These are phyloP conservation scores for Phaffomyces opuntiae DNA, from an alignment of 805 yeast genomes.

Conservation along the genomic window DNA sequence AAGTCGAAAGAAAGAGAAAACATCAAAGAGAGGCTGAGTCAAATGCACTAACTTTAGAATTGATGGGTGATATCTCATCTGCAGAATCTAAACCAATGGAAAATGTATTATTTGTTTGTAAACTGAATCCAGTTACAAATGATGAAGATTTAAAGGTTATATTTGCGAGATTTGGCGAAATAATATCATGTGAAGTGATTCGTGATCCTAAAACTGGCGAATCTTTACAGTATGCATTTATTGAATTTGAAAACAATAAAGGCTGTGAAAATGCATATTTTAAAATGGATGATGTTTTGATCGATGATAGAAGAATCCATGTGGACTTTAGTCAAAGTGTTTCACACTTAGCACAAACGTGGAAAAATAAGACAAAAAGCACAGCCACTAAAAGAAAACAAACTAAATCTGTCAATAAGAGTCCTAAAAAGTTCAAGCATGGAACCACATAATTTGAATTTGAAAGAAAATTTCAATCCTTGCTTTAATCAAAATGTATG, in stretches of 20 bases:
- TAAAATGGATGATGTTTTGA: slow-evolving; percentile 53
- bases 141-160: slow-evolving; percentile 48
- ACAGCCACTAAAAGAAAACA: too few relatives aligned
- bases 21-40: slow-evolving; percentile 35
- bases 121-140: slow-evolving; percentile 54
- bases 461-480: too few relatives aligned
- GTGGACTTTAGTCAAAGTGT: slow-evolving; percentile 65
- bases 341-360: slow-evolving; percentile 19
- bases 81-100: slow-evolving; percentile 57
- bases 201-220: slow-evolving; percentile 40
- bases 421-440: too few relatives aligned
- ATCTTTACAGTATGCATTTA: slow-evolving; percentile 56
- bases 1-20: slow-evolving; percentile 21
- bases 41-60: slow-evolving; percentile 54
- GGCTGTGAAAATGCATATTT: slow-evolving; percentile 57
- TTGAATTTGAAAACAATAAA: slow-evolving; percentile 41
- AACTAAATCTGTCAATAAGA: neutral
- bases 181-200: slow-evolving; percentile 45
- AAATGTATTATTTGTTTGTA: slow-evolving; percentile 54
- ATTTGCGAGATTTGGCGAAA: slow-evolving; percentile 55
- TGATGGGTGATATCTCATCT: slow-evolving; percentile 56
- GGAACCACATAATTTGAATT: too few relatives aligned
- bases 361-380: slow-evolving; percentile 16
- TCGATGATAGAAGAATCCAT: slow-evolving; percentile 57
- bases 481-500: too few relatives aligned